Percentiles rank a stretch among this genome's conserved stretches.
Conservation (phyloP, 768 basidiomycete genomes). For the Lactarius pseudohatsudake region DNA sequence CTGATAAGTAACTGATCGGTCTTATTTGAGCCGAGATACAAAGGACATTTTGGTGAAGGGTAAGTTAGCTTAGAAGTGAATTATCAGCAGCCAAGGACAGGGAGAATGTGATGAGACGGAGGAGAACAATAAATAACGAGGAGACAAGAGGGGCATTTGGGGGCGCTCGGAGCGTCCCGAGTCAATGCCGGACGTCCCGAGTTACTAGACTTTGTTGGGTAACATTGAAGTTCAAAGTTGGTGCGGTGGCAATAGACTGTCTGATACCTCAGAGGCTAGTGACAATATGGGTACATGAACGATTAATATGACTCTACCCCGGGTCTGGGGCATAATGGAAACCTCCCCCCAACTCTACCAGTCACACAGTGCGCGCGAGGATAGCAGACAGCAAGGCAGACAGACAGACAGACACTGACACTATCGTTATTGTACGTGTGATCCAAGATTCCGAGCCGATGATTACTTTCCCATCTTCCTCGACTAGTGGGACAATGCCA, state of each 20-base stretch:
- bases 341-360: conserved; percentile 11
- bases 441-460: neutral
- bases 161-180: conserved; percentile 2
- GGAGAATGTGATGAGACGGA: neutral
- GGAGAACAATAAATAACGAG: neutral
- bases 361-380: conserved; percentile 28
- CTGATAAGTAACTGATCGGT: neutral
- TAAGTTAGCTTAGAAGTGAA: neutral
- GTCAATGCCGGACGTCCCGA: conserved; percentile 11
- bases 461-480: neutral
- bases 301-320: conserved; percentile 9
- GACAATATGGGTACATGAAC: conserved; percentile 18
- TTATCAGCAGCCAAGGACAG: neutral
- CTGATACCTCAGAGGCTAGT: neutral
- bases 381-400: neutral
- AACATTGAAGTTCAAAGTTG: conserved; percentile 28
- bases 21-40: neutral
- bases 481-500: neutral
- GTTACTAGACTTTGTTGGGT: conserved; percentile 25
- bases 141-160: neutral
- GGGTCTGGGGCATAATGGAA: conserved; percentile 24
- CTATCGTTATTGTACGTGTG: neutral
- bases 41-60: no score
- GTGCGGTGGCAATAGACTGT: conserved; percentile 6
- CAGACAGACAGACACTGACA: no score